Conservation (phyloP, 176 grass and related monocot species). For the Hyparrhenia diplandra region DNA sequence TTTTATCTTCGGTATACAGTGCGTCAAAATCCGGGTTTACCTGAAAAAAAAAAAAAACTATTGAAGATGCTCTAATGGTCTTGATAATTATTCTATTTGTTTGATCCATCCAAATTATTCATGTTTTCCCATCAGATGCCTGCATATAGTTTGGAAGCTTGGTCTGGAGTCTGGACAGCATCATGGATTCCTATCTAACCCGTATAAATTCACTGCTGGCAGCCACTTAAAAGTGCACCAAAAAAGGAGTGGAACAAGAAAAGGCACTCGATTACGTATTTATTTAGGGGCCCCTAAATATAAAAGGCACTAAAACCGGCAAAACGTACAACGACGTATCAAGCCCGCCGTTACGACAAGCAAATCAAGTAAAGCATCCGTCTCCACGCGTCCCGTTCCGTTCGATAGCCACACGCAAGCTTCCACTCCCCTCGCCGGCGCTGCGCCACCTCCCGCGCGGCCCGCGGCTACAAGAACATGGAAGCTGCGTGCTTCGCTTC, state of each 20-base stretch:
- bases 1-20: too few species aligned
- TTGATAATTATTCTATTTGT: too few species aligned
- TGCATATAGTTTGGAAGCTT: background rate
- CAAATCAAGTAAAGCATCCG: background rate
- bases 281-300: background rate
- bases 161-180: background rate
- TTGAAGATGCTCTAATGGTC: too few species aligned
- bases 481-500: background rate
- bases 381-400: slow-evolving; percentile 30
- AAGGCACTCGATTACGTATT: slow-evolving; percentile 1
- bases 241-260: slow-evolving; percentile 1
- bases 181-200: background rate
- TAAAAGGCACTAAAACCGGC: background rate
- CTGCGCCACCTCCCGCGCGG: background rate
- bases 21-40: too few species aligned
- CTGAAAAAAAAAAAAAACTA: too few species aligned
- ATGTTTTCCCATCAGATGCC: background rate
- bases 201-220: background rate
- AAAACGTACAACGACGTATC: slow-evolving; percentile 50
- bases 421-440: background rate
- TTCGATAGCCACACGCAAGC: background rate
- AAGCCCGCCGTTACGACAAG: background rate
- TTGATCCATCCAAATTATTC: too few species aligned
- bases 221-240: background rate
- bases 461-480: background rate